Base-by-base conservation (phyloP, 176 grass and related monocot genomes). In the Miscanthus lutarioriparius region DNA sequence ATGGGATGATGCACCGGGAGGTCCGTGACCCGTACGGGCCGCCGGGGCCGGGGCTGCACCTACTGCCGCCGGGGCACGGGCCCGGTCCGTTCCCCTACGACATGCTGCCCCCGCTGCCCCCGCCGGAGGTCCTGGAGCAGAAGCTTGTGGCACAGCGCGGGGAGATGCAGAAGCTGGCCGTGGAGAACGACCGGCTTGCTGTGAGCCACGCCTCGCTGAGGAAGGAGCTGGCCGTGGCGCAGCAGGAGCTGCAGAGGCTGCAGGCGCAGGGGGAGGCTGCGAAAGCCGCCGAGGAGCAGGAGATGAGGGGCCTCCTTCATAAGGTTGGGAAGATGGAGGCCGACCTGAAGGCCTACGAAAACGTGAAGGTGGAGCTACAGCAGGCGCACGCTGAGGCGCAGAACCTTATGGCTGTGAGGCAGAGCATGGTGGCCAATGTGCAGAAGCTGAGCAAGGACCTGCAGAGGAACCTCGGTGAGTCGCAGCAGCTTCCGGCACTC, bases 401-500 rank as follows among this genome's bases (percentile, higher is more conserved):
- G 77, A 91, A 30, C 59, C 85, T 96, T 25, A 66, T 86, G 33
- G 78, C 56, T 5, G 63, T 51, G 23, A 94, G 97, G 85, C 93
- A 92, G 86, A 90, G 94, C 51, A 66, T 99, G 53, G 15, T 74
- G 4, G 76, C 33, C 0, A 72, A 94, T 17, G 86, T 88, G 25
- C 97, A 99, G 84, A 89, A 89, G 79, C 86, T 99, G 75, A 92
- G 66, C 70, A 92, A 96, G 72, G 93, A 96, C 84, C 86, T 99
- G 83, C 93, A 94, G 84, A 96, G 93, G 77, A 88, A 87, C 54
- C 77, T 89, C 19, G 90, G 89, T 19, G 91, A 99, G 85, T 86
- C 80, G 6, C 93, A 99, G 45, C 93, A 99, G 90, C 87, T 96
- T 7, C 91, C 91, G 0, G 65, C 53, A 1, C 84, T 99, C 36